phyloP scores from a whole-genome alignment of 2,329 filamentous ascomycete genomes.

The Pyrenochaeta sp. region DNA sequence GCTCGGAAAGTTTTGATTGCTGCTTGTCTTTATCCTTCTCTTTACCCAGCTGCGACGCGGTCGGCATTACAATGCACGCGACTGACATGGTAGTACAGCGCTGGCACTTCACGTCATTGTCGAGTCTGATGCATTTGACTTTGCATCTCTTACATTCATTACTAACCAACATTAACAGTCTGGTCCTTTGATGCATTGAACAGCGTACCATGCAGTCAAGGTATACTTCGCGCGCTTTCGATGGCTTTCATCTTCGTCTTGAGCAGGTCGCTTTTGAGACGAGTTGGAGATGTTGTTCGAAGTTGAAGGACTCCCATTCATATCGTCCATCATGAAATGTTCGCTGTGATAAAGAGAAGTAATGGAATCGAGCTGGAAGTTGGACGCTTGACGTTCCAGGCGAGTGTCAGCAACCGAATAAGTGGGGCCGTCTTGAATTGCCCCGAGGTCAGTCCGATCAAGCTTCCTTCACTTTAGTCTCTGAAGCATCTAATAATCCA shows the following conservation, averaged over 20 bases:
- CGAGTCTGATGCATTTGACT: slow-evolving; percentile 20
- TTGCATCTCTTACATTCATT: slow-evolving; percentile 30
- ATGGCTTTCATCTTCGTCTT: slow-evolving; percentile 10
- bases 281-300: slow-evolving; percentile 9
- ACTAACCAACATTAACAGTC: slow-evolving; percentile 11
- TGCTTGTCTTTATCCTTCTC: slow-evolving; percentile 13
- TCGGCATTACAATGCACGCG: slow-evolving; percentile 18
- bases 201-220: slow-evolving; percentile 22
- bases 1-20: slow-evolving; percentile 9
- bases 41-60: slow-evolving; percentile 16
- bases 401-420: neutral
- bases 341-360: neutral
- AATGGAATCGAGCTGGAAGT: neutral
- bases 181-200: neutral
- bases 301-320: neutral
- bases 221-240: slow-evolving; percentile 31
- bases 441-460: too few species aligned
- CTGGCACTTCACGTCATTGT: slow-evolving; percentile 19
- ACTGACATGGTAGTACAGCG: slow-evolving; percentile 19
- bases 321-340: neutral
- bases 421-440: neutral
- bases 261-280: slow-evolving; percentile 19
- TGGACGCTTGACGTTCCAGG: neutral
- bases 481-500: too few species aligned
- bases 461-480: too few species aligned